Evolutionary conservation across 2,329 filamentous ascomycete species (phyloP).

Genomic region (Aspergillus flavus): DNA sequence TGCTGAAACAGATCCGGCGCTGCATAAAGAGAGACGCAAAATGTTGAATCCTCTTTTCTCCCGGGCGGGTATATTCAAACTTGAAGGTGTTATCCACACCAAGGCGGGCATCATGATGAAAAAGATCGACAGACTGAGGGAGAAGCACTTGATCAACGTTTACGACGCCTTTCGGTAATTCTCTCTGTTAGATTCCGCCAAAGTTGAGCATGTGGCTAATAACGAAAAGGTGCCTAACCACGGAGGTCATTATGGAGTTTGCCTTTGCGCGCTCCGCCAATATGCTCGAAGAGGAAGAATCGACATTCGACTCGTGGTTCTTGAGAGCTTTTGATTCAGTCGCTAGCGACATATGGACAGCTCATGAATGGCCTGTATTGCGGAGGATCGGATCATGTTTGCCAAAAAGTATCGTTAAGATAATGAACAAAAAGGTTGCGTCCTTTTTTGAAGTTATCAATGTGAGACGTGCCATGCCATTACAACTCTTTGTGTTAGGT

Average conservation of each 20-base stretch:
- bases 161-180: conserved; percentile 10
- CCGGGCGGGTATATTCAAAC: conserved; percentile 14
- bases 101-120: conserved; percentile 1
- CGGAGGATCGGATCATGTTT: not conserved
- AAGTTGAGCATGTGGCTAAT: not conserved
- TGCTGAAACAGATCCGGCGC: conserved; percentile 10
- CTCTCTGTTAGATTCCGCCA: not conserved
- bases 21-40: conserved; percentile 18
- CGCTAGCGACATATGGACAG: not conserved
- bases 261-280: conserved; percentile 10
- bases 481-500: not conserved
- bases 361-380: not conserved
- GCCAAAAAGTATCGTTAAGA: not conserved
- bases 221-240: conserved; percentile 4
- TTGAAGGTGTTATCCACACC: conserved; percentile 8
- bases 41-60: conserved; percentile 23
- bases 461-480: not conserved
- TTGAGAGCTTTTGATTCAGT: conserved; percentile 5
- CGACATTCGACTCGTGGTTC: conserved; percentile 3
- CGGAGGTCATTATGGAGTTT: conserved; percentile 12
- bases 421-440: not conserved
- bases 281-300: conserved; percentile 5
- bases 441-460: not conserved
- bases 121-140: conserved; percentile 2
- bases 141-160: conserved; percentile 1